Base-by-base conservation (phyloP, 2,329 filamentous ascomycete species). In the Pseudogymnoascus sp. region DNA sequence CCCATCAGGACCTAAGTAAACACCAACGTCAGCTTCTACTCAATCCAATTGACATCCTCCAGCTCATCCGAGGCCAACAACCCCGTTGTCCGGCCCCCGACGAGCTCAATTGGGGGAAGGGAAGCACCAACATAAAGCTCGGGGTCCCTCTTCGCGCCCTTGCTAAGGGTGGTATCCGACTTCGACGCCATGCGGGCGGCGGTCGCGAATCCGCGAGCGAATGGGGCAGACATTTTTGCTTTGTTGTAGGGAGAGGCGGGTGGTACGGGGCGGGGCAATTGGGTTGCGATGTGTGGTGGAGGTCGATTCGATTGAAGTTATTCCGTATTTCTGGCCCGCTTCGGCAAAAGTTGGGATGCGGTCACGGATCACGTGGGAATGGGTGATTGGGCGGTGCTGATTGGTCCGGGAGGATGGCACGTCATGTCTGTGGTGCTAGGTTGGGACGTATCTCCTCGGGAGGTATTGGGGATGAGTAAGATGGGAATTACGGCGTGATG, bases 1-100 rank as follows among this genome's bases (percentile, higher is more conserved):
- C 86, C 90, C 67, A 92, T 84, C 68, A 99, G 89, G 73, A 97
- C 86, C 94, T 97, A 59, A 26, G 23, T 72, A 61, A 69, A 60
- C 49, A 55, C 26, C 10, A 8, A 19, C n/a, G 11, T 55, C 38
- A 39, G 21, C 45, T 41, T 59, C 58, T 38, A 19, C 12, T 38
- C 37, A 26, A 26, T 23, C 16, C 45, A 55, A 55, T 33, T 55
- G 45, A 55, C 26, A 31, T 4, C n/a, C n/a, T 26, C 26, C n/a
- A 8, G 7, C 45, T 31, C 23, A 7, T 31, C 45, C 2, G 8
- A 4, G 26, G 45, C 45, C 45, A 12, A 11, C 26, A 31, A 1
- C 11, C 26, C 8, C 45, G 7, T 8, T 31, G 26, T 19, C 26
- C 4, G 3, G 33, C 10, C 16, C 10, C 33, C 16, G 7, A 29